A percentile compares a stretch with the other conserved stretches of the same genome.
Evolutionary conservation across 345 rosid genomes (phyloP).

Genomic region (Eucalyptus leucophloia): DNA sequence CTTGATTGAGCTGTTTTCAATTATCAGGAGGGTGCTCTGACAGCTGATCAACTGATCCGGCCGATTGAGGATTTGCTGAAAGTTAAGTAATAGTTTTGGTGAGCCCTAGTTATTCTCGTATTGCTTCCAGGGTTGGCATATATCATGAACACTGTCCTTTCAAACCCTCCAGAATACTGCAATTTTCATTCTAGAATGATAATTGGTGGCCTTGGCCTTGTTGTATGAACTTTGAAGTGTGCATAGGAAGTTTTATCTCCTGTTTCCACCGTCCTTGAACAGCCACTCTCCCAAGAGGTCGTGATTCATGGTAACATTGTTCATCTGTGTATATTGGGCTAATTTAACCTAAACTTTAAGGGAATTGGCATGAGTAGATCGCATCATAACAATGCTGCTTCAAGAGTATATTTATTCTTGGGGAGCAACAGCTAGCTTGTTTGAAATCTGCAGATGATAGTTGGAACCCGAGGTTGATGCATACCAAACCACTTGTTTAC

Average conservation of each 20-base stretch:
- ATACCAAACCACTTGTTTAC: not conserved
- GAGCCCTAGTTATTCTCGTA: not conserved
- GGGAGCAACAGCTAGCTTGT: not conserved
- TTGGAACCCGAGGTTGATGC: not conserved
- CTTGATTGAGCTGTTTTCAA: not conserved
- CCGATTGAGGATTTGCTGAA: constrained; percentile 54
- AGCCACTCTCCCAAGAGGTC: not conserved
- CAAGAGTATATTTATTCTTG: not conserved
- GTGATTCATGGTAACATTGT: not conserved
- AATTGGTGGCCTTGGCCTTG: not conserved
- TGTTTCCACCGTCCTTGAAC: not conserved
- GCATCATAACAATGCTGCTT: not conserved
- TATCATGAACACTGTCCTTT: not conserved
- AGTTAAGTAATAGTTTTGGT: constrained; percentile 38
- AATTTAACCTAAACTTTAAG: not conserved
- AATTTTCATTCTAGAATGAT: not conserved
- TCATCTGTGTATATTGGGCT: not conserved
- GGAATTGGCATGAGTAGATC: not conserved
- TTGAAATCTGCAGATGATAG: not conserved
- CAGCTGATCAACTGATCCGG: constrained; percentile 48
- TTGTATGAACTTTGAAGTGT: not conserved
- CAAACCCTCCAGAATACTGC: not conserved
- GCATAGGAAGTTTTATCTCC: not conserved
- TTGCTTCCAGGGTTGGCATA: not conserved
- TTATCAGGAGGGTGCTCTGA: constrained; percentile 71